phyloP scores from a whole-genome alignment of 805 yeast species.

The Lipomyces spencermartinsiae region DNA sequence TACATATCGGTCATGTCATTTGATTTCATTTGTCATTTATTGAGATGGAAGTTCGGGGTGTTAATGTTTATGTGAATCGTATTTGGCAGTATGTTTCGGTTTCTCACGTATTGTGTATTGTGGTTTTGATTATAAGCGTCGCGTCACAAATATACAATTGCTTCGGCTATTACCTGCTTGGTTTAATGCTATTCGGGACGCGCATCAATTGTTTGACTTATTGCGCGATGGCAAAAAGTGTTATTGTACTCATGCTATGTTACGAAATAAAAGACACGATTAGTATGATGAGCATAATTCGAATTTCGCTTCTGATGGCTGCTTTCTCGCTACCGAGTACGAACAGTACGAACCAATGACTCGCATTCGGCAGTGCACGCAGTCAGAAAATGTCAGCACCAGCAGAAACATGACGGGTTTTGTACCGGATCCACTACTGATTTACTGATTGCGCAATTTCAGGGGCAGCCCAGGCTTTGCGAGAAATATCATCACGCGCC shows the following conservation, averaged over 20 bases:
- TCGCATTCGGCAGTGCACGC: background rate
- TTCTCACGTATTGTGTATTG: background rate
- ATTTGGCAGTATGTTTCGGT: slow-evolving; percentile 5
- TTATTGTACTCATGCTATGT: background rate
- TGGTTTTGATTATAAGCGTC: background rate
- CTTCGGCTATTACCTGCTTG: slow-evolving; percentile 1
- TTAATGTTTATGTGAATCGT: slow-evolving; percentile 8
- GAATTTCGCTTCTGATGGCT: background rate
- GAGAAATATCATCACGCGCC: background rate
- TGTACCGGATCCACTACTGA: background rate
- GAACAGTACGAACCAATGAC: background rate
- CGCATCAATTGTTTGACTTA: background rate
- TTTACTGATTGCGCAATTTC: slow-evolving; percentile 14
- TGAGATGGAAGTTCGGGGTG: slow-evolving; percentile 8
- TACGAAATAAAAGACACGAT: background rate
- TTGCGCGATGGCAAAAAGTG: background rate
- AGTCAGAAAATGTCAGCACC: background rate
- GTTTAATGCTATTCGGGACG: background rate
- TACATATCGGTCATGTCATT: background rate
- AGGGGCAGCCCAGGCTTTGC: no score
- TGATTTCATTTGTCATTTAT: slow-evolving; percentile 5
- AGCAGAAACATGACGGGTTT: background rate
- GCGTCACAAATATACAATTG: background rate
- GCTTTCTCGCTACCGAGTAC: background rate
- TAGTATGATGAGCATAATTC: no score